Base-by-base conservation (phyloP, 169 alveolate genomes). In the Cryptosporidium tyzzeri region DNA sequence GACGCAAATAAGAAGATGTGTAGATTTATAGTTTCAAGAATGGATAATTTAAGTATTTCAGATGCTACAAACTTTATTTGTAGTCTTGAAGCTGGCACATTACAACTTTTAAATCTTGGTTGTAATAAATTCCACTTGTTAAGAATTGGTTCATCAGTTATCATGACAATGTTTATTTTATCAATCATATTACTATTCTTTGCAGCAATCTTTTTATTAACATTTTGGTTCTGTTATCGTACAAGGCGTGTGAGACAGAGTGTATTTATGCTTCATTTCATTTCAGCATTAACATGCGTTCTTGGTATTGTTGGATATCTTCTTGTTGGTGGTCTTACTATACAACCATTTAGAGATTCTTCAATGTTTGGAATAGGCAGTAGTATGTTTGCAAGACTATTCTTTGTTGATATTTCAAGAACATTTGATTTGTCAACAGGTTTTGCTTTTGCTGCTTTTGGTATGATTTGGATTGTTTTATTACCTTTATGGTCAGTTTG, bases 371-470 rank as follows among this genome's bases (percentile, higher is more conserved):
- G 89, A 33, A 62, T 80, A 44, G 89, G 89, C 10, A 80, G 89
- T 48, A 53, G 89, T 29, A 62, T 80, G 67, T 62, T 80, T 45
- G 89, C 89, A 29, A 59, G 89, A 65, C 55, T 80, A 9, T 80
- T 80, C 39, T 80, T 80, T 62, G 89, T 80, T 10, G 89, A 80
- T 65, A 80, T 80, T 18, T 80, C 89, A 14, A 59, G 89, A 26
- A 62, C 89, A 33, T 80, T 80, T 48, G 89, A 80, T 48, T 62
- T 80, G 21, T 80, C 89, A 21, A 80, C 89, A 16, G 89, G 89
- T n/a, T 80, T 80, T 80, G 89, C 89, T 33, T 80, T 80, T 48
- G 89, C 89, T 41, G 89, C 89, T 12, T 80, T 80, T 65, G 89
- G 89, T 6, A 80, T 80, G 89, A 80, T 80, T 61, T 80, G 89